Evolutionary conservation across 2,329 filamentous ascomycete species (phyloP).

Genomic region (Beauveria bassiana): DNA sequence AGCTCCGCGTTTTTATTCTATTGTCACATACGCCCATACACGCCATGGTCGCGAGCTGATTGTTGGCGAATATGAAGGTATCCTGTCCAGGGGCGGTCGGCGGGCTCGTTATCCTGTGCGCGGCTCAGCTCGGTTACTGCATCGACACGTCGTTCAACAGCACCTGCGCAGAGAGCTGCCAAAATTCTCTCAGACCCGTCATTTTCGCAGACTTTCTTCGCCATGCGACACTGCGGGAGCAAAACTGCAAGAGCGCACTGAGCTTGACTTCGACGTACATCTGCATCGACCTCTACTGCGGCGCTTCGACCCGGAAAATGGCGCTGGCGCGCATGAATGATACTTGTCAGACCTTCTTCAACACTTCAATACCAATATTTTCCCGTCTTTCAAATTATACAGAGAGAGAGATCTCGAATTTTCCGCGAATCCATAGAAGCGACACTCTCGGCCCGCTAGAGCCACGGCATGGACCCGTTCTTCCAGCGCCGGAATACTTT

Average conservation of each 20-base stretch:
- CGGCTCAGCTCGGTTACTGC: not conserved
- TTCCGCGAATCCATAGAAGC: not conserved
- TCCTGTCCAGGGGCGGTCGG: not conserved
- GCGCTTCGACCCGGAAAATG: not conserved
- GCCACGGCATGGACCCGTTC: not conserved
- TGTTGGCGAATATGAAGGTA: not conserved
- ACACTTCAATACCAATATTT: not conserved
- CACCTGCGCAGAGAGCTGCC: slow-evolving; percentile 2
- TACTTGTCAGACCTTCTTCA: not conserved
- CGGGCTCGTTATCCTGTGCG: not conserved
- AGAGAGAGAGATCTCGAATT: not conserved
- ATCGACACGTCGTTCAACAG: not conserved
- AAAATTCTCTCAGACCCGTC: not conserved
- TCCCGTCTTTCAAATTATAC: not conserved
- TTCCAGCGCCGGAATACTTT: not conserved
- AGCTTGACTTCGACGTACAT: not conserved
- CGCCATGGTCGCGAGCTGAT: not conserved
- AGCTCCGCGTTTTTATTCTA: too few relatives aligned
- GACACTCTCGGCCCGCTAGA: not conserved
- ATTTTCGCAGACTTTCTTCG: not conserved
- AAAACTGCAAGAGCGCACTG: not conserved
- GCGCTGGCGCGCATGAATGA: not conserved
- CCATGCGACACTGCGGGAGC: not conserved
- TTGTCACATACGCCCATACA: too few relatives aligned
- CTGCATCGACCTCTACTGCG: slow-evolving; percentile 6